phyloP scores from a whole-genome alignment of 1,284 basidiomycete genomes.

The Athelia psychrophila region DNA sequence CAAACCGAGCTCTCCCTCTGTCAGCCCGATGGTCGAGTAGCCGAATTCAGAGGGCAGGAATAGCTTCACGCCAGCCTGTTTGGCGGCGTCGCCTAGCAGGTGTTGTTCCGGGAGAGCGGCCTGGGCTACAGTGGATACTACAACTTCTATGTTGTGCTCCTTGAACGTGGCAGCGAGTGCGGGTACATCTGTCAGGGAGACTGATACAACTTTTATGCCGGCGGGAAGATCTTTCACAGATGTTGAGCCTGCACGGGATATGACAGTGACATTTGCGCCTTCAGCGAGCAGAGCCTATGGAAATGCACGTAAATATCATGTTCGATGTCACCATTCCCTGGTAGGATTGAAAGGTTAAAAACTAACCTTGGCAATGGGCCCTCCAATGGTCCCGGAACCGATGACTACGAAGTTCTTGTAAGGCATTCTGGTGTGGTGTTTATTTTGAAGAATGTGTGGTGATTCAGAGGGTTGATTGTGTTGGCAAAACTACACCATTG shows the following conservation, averaged over 20 bases:
- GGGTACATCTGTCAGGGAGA: constrained; percentile 6
- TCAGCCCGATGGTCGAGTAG: constrained; percentile 2
- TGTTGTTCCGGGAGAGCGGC: constrained; percentile 6
- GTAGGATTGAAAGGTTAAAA: background rate
- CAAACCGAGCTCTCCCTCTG: background rate
- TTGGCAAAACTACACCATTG: too few species aligned
- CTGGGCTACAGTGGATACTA: constrained; percentile 9
- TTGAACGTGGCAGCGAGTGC: constrained; percentile 8
- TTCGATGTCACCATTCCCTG: too few species aligned
- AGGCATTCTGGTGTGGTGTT: background rate
- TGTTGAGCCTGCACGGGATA: background rate
- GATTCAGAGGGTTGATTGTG: too few species aligned
- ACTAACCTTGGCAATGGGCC: background rate
- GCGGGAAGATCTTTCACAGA: background rate
- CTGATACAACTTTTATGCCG: constrained; percentile 2
- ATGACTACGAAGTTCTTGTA: background rate
- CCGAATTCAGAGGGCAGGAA: constrained; percentile 15
- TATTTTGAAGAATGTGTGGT: too few species aligned
- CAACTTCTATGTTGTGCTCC: constrained; percentile 10
- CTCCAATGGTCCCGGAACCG: background rate
- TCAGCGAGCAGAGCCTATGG: background rate
- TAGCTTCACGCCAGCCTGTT: constrained; percentile 12
- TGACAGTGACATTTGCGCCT: background rate
- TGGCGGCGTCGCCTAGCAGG: constrained; percentile 10
- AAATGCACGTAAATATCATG: too few species aligned